These are phyloP conservation scores for Hibiscus tridactylites DNA, from an alignment of 345 rosid genomes.

Conservation along the genomic window DNA sequence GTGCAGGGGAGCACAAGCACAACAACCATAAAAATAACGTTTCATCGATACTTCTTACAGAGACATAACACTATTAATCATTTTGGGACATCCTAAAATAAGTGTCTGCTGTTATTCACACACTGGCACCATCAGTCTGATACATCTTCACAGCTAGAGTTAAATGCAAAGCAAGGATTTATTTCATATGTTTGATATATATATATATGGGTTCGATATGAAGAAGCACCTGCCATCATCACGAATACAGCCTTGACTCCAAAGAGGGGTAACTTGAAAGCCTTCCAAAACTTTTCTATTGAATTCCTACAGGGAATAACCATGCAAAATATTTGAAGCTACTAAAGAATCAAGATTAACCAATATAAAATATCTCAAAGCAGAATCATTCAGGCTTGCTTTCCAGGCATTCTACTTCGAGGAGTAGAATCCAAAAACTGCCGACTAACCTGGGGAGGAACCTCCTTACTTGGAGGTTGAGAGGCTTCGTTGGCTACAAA, in stretches of 20 bases:
- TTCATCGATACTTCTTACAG: background rate
- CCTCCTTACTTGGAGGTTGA: constrained; percentile 58
- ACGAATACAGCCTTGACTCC: constrained; percentile 87
- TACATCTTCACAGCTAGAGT: background rate
- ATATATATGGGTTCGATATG: background rate
- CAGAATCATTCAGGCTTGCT: background rate
- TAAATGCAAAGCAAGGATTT: background rate
- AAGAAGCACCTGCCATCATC: constrained; percentile 61
- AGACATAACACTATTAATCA: background rate
- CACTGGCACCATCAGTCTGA: background rate
- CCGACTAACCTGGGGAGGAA: constrained; percentile 67
- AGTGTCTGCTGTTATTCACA: background rate
- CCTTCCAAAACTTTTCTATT: constrained; percentile 67
- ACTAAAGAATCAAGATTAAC: background rate
- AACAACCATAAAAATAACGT: background rate
- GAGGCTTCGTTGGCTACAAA: constrained; percentile 46
- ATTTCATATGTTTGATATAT: background rate
- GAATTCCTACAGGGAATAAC: constrained; percentile 53
- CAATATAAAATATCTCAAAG: background rate
- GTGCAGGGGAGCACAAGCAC: background rate
- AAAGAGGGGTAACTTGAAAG: constrained; percentile 83
- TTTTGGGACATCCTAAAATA: background rate
- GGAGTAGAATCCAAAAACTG: background rate
- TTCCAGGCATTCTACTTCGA: background rate
- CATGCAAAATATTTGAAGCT: background rate